These are phyloP conservation scores for Aspergillus ochraceus DNA, from an alignment of 2,329 filamentous ascomycete genomes.

Conservation along the genomic window DNA sequence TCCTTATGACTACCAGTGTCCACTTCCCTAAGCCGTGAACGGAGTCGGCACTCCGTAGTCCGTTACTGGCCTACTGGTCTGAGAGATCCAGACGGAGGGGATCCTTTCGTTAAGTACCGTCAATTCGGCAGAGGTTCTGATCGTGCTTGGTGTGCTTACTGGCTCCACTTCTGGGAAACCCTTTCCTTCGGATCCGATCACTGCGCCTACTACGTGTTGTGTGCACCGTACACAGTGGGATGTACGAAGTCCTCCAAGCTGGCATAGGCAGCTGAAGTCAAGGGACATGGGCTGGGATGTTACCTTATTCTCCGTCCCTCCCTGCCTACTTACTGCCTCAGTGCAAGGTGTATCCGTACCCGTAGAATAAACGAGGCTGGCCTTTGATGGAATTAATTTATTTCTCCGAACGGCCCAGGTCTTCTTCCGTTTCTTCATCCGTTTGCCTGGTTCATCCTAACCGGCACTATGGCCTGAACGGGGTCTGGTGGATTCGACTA, in stretches of 20 bases:
- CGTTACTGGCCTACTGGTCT: not conserved
- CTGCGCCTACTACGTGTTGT: too few species aligned
- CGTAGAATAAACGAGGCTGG: not conserved
- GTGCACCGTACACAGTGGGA: too few species aligned
- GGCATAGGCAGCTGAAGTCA: not conserved
- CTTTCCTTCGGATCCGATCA: not conserved
- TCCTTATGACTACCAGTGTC: not conserved
- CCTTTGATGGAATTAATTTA: not conserved
- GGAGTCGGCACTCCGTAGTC: not conserved
- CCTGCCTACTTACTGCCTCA: too few species aligned
- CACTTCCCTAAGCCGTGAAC: not conserved
- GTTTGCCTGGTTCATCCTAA: too few species aligned
- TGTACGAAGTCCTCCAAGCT: too few species aligned
- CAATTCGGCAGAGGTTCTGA: constrained; percentile 10
- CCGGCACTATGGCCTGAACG: constrained; percentile 1
- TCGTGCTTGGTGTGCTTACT: constrained; percentile 5
- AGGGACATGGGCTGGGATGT: not conserved
- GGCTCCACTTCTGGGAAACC: constrained; percentile 10
- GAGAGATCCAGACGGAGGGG: not conserved
- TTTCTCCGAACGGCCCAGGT: not conserved
- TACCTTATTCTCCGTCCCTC: too few species aligned
- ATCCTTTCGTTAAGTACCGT: constrained; percentile 4
- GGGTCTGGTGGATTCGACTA: not conserved
- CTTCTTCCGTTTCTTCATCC: not conserved
- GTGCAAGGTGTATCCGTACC: too few species aligned